These are phyloP conservation scores for Cardamine resedifolia DNA, from an alignment of 345 rosid species.

Conservation along the genomic window DNA sequence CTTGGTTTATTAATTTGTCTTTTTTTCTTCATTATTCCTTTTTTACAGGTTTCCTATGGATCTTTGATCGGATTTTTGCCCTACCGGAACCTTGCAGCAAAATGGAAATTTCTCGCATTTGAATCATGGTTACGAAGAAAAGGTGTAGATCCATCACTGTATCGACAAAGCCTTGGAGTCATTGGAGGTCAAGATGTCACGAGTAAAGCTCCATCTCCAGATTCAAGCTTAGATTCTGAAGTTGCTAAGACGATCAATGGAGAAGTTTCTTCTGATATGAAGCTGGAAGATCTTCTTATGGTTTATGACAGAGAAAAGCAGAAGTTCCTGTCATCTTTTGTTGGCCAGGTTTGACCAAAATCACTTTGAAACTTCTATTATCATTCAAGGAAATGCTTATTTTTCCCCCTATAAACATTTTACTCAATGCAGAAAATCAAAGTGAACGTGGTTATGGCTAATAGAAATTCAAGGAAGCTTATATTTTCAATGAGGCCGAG, in stretches of 20 bases:
- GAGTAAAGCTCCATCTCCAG: constrained; percentile 37
- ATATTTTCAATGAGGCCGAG: constrained; percentile 75
- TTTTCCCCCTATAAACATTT: too few relatives aligned
- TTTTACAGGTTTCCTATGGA: constrained; percentile 79
- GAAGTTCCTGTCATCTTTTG: too few relatives aligned
- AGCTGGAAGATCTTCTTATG: too few relatives aligned
- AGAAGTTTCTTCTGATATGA: too few relatives aligned
- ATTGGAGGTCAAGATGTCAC: constrained; percentile 58
- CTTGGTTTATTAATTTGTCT: not conserved
- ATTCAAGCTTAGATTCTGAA: constrained; percentile 44
- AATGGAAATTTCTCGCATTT: constrained; percentile 83
- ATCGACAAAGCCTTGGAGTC: constrained; percentile 68
- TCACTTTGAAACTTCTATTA: too few relatives aligned
- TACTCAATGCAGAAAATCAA: too few relatives aligned
- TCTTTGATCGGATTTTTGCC: constrained; percentile 85
- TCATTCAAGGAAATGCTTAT: too few relatives aligned
- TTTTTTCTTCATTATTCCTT: constrained; percentile 10
- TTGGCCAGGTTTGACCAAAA: too few relatives aligned
- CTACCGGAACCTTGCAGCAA: constrained; percentile 75
- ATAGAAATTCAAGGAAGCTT: constrained; percentile 66
- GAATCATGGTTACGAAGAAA: constrained; percentile 92
- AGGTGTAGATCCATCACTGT: constrained; percentile 78
- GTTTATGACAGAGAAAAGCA: too few relatives aligned
- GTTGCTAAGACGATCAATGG: constrained; percentile 31
- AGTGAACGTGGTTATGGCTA: constrained; percentile 59